These are phyloP conservation scores for Hanseniaspora pseudoguilliermondii DNA, from an alignment of 805 yeast genomes.

Conservation along the genomic window DNA sequence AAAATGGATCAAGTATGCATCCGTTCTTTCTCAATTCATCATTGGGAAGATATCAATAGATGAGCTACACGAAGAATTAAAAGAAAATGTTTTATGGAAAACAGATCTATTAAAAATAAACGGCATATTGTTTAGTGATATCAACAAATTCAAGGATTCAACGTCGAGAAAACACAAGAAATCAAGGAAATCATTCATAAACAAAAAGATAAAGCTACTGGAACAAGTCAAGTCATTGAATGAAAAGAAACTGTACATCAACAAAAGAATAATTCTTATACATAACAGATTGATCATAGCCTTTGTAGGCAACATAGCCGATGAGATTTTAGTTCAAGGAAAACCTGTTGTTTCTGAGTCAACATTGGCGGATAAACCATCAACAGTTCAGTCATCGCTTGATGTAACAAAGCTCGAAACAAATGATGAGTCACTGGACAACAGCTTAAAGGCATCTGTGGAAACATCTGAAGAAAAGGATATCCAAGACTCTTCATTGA, in stretches of 20 bases:
- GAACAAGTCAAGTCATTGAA: not conserved
- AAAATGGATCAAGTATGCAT: constrained; percentile 76
- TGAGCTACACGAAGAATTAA: constrained; percentile 46
- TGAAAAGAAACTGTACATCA: constrained; percentile 1
- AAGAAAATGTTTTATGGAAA: constrained; percentile 17
- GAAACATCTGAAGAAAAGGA: constrained; percentile 49
- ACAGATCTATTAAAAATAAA: constrained; percentile 32
- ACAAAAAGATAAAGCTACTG: not conserved
- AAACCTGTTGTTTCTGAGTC: not conserved
- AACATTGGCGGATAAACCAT: not conserved
- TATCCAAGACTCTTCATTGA: constrained; percentile 50
- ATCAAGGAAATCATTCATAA: constrained; percentile 13
- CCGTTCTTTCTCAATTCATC: constrained; percentile 59
- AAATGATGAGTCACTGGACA: not conserved
- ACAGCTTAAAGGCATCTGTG: not conserved
- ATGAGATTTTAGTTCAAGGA: constrained; percentile 1
- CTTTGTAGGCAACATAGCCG: constrained; percentile 60
- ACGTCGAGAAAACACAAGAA: constrained; percentile 53
- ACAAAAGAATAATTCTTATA: constrained; percentile 29
- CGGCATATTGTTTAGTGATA: constrained; percentile 48
- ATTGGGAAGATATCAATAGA: constrained; percentile 55
- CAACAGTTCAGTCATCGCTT: not conserved
- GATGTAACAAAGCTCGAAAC: not conserved
- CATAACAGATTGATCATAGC: constrained; percentile 78
- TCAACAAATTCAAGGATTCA: constrained; percentile 74